A percentile compares a stretch with the other conserved stretches of the same genome.
Conservation (phyloP, 306 rosid genomes). For the Styphnolobium japonicum region DNA sequence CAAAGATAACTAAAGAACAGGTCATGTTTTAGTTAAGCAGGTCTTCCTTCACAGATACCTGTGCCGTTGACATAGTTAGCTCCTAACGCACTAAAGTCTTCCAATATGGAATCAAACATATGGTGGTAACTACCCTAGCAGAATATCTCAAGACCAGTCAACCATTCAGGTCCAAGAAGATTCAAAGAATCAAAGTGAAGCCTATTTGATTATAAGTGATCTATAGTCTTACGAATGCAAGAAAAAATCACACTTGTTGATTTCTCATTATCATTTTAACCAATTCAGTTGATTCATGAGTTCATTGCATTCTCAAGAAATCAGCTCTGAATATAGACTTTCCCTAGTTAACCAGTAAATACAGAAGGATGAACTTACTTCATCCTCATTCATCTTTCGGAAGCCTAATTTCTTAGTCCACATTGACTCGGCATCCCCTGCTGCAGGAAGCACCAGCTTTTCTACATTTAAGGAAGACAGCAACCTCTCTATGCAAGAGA, state of each 20-base stretch:
- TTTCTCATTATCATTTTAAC: not conserved
- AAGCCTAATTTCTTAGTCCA: constrained; percentile 97
- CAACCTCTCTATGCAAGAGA: constrained; percentile 86
- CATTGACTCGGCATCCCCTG: constrained; percentile 95
- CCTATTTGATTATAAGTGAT: not conserved
- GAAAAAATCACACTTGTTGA: not conserved
- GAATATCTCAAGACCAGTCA: constrained; percentile 5
- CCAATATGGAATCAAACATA: not conserved
- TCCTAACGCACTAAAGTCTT: not conserved
- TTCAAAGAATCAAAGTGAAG: not conserved
- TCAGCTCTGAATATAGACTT: not conserved
- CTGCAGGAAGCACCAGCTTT: constrained; percentile 97
- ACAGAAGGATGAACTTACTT: constrained; percentile 47
- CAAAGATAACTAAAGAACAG: not conserved
- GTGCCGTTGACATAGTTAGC: not conserved
- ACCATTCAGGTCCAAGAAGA: not conserved
- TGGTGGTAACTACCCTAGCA: not conserved
- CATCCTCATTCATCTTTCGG: constrained; percentile 82
- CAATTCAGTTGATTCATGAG: not conserved
- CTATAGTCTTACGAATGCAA: not conserved
- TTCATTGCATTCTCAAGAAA: not conserved
- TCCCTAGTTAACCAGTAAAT: not conserved
- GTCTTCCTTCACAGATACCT: constrained; percentile 4
- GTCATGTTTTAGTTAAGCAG: not conserved
- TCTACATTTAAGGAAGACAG: constrained; percentile 76